Conservation (phyloP, 495 filamentous ascomycete genomes). For the Podospora comata region DNA sequence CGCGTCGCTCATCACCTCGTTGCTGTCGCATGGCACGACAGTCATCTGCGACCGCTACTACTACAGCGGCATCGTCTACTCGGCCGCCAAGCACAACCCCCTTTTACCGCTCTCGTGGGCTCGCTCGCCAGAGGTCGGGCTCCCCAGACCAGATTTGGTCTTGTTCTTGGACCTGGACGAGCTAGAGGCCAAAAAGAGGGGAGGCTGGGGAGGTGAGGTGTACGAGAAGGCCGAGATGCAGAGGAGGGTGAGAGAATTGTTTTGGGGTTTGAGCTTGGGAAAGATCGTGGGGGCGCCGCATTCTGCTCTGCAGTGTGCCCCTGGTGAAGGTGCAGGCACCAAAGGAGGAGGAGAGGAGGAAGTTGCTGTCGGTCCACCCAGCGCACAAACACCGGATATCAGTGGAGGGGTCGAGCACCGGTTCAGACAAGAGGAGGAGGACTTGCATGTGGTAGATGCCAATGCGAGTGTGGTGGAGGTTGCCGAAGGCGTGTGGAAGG, state of each 20-base stretch:
- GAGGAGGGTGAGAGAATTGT: slow-evolving; percentile 69
- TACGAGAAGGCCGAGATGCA: slow-evolving; percentile 90
- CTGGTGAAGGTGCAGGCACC: slow-evolving; percentile 9
- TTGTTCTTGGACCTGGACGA: slow-evolving; percentile 80
- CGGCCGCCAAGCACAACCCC: slow-evolving; percentile 81
- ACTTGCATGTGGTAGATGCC: slow-evolving; percentile 56
- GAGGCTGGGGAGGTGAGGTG: slow-evolving; percentile 81
- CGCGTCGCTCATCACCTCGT: slow-evolving; percentile 59
- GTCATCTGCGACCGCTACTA: slow-evolving; percentile 92
- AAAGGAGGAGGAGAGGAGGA: slow-evolving; percentile 19
- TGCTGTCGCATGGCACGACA: slow-evolving; percentile 62
- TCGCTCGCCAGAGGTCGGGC: slow-evolving; percentile 73
- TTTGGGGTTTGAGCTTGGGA: slow-evolving; percentile 53
- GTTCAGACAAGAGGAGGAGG: slow-evolving; percentile 50
- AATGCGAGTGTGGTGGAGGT: slow-evolving; percentile 49
- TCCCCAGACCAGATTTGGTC: slow-evolving; percentile 84
- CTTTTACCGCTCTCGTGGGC: slow-evolving; percentile 72
- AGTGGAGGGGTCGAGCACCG: slow-evolving; percentile 35
- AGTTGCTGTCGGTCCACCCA: slow-evolving; percentile 29
- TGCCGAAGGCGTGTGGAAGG: slow-evolving; percentile 48
- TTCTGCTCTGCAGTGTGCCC: background rate
- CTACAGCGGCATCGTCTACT: slow-evolving; percentile 89
- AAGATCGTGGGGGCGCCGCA: slow-evolving; percentile 34
- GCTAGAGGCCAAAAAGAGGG: slow-evolving; percentile 66
- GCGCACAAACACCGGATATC: slow-evolving; percentile 3